Percentiles rank a stretch among this genome's conserved stretches.
phyloP scores from a whole-genome alignment of 1,139 yeast species.

The Candida sp. region DNA sequence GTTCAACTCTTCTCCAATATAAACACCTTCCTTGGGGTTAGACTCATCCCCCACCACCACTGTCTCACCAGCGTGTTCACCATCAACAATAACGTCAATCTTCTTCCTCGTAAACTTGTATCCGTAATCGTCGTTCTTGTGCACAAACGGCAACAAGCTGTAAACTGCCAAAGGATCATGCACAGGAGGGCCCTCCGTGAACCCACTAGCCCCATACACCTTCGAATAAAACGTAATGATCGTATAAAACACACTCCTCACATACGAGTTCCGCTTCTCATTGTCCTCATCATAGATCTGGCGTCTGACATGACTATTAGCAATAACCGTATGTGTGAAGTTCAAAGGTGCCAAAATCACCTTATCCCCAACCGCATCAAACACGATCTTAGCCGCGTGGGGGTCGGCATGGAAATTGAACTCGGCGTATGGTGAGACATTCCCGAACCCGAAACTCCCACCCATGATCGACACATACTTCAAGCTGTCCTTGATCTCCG shows the following conservation, averaged over 20 bases:
- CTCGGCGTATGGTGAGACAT: slow-evolving; percentile 64
- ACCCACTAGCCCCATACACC: slow-evolving; percentile 50
- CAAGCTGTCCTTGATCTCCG: slow-evolving; percentile 51
- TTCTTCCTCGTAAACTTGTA: slow-evolving; percentile 32
- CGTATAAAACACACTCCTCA: slow-evolving; percentile 59
- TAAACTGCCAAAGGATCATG: slow-evolving; percentile 84
- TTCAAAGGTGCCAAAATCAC: slow-evolving; percentile 68
- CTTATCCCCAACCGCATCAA: slow-evolving; percentile 47
- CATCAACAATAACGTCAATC: slow-evolving; percentile 29
- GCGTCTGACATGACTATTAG: slow-evolving; percentile 49
- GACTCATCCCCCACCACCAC: slow-evolving; percentile 23
- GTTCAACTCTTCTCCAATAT: slow-evolving; percentile 49
- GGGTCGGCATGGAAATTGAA: slow-evolving; percentile 83
- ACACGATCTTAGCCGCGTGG: slow-evolving; percentile 66
- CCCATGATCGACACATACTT: slow-evolving; percentile 74
- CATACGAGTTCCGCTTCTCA: slow-evolving; percentile 26
- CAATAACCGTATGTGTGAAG: slow-evolving; percentile 71
- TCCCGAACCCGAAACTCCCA: slow-evolving; percentile 60
- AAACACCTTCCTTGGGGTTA: slow-evolving; percentile 41
- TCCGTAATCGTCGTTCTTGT: slow-evolving; percentile 33
- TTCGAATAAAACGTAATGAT: slow-evolving; percentile 59
- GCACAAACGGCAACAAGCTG: slow-evolving; percentile 52
- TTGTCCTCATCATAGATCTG: slow-evolving; percentile 23
- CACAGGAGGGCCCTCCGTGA: slow-evolving; percentile 69
- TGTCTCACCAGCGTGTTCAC: slow-evolving; percentile 38